Evolutionary conservation across 805 yeast genomes (phyloP), one percentile per base, ranked within the genome.

Genomic region (Starmerella stellata): DNA sequence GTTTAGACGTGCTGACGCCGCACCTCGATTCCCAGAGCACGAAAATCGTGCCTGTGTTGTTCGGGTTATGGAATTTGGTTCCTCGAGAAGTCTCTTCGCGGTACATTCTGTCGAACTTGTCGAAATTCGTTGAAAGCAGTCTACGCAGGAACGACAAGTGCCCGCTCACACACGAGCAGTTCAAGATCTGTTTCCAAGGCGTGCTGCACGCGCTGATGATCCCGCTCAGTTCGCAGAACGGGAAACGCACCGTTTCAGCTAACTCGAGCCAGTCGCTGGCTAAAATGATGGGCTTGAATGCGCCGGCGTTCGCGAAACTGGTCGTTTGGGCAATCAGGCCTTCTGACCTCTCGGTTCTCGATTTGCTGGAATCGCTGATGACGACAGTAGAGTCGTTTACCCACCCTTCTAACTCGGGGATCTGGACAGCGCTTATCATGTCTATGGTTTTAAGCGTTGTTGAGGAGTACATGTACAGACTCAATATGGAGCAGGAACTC

Each of bases 371-470:
- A 18, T 65, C 72, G 0, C 60, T 79, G 21, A 48, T 78, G n/a
- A 72, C 73, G 38, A 72, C 93, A 0, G 62, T 83, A 4, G 76
- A 71, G 44, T 79, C 94, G 16, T 80, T 76, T 57, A 75, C 74
- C 3, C 95, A 90, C 55, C 98, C 98, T 5, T 83, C 96, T 0
- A 85, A 85, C 54, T 57, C 65, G n/a, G 96, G 95, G 0, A 66
- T 68, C n/a, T 85, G 96, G 95, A 69, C 93, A 0, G 57, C 67
- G 21, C 61, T 75, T 4, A 69, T 87, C 23, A 66, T 92, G 1
- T 70, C 70, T 41, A 66, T 79, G 21, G 61, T 78, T n/a, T 66
- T 68, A 43, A 68, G 72, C 33, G 59, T 81, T 38, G 68, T 74
- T 0, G 55, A 50, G 19, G 38, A 48, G 27, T 57, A 58, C 31